Conservation (phyloP, 371 early-diverging fungal genomes). For the Rhizopus stolonifer region DNA sequence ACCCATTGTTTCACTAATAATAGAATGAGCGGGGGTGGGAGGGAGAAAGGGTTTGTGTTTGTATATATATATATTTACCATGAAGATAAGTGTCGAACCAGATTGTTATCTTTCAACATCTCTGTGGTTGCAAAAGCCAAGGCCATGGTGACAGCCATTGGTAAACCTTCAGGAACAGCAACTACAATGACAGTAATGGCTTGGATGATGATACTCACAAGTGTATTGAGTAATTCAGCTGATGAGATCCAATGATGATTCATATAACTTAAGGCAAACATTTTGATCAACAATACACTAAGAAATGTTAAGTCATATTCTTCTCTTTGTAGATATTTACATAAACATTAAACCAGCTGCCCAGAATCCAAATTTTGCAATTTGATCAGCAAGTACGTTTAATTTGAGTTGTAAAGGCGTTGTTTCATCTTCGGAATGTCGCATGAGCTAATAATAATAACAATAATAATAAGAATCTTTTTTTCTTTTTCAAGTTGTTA, state of each 20-base stretch:
- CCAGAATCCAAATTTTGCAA: slow-evolving; percentile 73
- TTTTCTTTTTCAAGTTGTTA: slow-evolving; percentile 7
- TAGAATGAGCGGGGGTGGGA: neutral
- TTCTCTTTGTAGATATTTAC: slow-evolving; percentile 10
- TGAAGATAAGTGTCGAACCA: slow-evolving; percentile 75
- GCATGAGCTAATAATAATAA: slow-evolving; percentile 26
- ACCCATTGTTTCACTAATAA: slow-evolving; percentile 81
- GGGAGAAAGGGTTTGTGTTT: neutral
- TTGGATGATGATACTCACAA: slow-evolving; percentile 58
- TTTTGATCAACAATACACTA: slow-evolving; percentile 54
- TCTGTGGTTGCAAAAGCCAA: slow-evolving; percentile 74
- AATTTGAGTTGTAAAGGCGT: slow-evolving; percentile 82
- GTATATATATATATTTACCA: slow-evolving; percentile 40
- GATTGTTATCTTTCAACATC: slow-evolving; percentile 78
- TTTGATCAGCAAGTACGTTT: slow-evolving; percentile 68
- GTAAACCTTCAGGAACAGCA: slow-evolving; percentile 77
- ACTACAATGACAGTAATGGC: slow-evolving; percentile 72
- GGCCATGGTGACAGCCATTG: slow-evolving; percentile 84
- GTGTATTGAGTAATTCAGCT: slow-evolving; percentile 36
- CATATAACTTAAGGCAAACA: slow-evolving; percentile 50
- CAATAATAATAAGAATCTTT: too few relatives aligned
- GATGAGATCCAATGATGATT: slow-evolving; percentile 39
- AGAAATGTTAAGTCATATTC: too few relatives aligned
- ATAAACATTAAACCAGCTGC: slow-evolving; percentile 62
- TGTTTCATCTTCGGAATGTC: slow-evolving; percentile 57